Conservation (phyloP, 768 basidiomycete genomes). For the Termitomyces sp. region DNA sequence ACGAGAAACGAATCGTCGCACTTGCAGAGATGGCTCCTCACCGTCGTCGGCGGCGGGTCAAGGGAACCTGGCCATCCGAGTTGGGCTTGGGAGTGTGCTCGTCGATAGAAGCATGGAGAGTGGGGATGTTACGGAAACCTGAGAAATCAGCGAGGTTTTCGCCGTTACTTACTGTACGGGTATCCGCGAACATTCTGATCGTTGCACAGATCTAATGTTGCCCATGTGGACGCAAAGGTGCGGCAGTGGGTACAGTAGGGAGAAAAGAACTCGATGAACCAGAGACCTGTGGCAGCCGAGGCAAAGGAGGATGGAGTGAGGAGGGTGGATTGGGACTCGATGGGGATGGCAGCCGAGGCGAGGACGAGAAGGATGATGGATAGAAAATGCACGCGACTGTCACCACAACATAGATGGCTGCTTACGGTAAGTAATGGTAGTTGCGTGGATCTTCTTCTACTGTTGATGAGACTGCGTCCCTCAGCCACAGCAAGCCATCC, state of each 20-base stretch:
- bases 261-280: conserved; percentile 86
- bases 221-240: conserved; percentile 79
- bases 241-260: conserved; percentile 82
- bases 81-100: conserved; percentile 28
- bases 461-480: too few relatives aligned
- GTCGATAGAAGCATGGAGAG: conserved; percentile 51
- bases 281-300: conserved; percentile 53
- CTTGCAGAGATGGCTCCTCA: too few relatives aligned
- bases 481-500: conserved; percentile 6
- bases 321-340: conserved; percentile 18
- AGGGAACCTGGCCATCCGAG: conserved; percentile 29
- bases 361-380: conserved; percentile 25
- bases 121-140: conserved; percentile 45
- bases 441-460: too few relatives aligned
- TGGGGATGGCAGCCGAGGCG: conserved; percentile 27
- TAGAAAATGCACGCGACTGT: conserved; percentile 7
- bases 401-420: neutral
- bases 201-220: conserved; percentile 75
- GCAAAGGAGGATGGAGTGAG: conserved; percentile 41
- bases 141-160: conserved; percentile 50
- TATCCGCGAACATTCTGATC: conserved; percentile 66
- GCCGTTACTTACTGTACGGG: conserved; percentile 73
- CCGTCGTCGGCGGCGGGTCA: too few relatives aligned
- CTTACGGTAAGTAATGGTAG: neutral
- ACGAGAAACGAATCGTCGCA: too few relatives aligned